Percentiles rank a stretch among this genome's conserved stretches.
Conservation (phyloP, 306 rosid genomes). For the Sicyos baderoa region DNA sequence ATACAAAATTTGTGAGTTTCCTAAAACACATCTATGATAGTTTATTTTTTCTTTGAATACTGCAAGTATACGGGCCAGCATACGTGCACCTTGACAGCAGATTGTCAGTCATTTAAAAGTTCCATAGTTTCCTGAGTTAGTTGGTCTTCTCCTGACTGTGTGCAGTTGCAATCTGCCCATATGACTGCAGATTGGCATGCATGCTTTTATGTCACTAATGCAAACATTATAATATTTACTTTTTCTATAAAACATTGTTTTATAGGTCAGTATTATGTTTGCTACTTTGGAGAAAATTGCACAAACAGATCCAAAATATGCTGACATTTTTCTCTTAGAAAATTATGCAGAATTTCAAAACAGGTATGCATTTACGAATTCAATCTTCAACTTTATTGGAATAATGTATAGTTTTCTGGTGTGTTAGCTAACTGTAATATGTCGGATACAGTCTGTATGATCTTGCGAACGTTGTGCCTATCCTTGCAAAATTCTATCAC, state of each 20-base stretch:
- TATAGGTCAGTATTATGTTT: conserved; percentile 92
- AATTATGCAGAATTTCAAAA: conserved; percentile 97
- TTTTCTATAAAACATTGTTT: too few species aligned
- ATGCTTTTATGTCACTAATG: background rate
- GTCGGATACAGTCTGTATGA: conserved; percentile 69
- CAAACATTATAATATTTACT: too few species aligned
- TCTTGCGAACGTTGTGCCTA: conserved; percentile 93
- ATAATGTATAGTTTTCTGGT: background rate
- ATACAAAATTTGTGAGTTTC: conserved; percentile 77
- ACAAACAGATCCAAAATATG: conserved; percentile 77
- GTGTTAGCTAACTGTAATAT: conserved; percentile 17
- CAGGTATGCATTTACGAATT: conserved; percentile 36
- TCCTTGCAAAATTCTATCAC: conserved; percentile 92
- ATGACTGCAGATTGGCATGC: background rate
- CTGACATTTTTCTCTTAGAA: conserved; percentile 82
- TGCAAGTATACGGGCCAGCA: too few species aligned
- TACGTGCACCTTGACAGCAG: too few species aligned
- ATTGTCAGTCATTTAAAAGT: background rate
- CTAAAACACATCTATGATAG: background rate
- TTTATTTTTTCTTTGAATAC: background rate
- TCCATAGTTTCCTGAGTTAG: background rate
- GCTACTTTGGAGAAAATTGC: conserved; percentile 83
- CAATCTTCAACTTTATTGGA: conserved; percentile 13
- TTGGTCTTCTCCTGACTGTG: background rate
- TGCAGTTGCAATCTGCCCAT: background rate